Percentiles rank a stretch among this genome's conserved stretches.
phyloP scores from a whole-genome alignment of 73 alveolate genomes.

The Paraurostyla sp. region DNA sequence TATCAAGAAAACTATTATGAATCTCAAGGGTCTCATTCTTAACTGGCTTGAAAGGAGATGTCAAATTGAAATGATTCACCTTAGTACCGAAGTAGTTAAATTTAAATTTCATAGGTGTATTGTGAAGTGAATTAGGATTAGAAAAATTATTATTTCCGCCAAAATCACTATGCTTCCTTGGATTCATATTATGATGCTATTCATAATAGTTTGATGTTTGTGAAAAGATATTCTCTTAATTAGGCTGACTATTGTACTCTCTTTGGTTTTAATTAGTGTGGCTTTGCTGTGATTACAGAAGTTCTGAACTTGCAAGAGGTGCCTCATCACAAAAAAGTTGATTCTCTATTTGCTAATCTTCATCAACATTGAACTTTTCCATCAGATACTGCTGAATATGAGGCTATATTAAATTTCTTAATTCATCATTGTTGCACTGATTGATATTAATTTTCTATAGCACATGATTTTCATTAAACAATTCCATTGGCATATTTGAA shows the following conservation, averaged over 20 bases:
- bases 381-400: neutral
- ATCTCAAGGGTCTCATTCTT: slow-evolving; percentile 12
- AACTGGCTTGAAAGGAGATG: slow-evolving; percentile 21
- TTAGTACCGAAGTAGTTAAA: neutral
- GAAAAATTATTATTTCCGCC: slow-evolving; percentile 13
- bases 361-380: neutral
- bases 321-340: slow-evolving; percentile 29
- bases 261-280: neutral
- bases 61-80: neutral
- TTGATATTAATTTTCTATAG: neutral
- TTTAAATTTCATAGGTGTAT: slow-evolving; percentile 24
- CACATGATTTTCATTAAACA: slow-evolving; percentile 52
- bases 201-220: neutral
- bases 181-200: neutral
- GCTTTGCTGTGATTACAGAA: neutral
- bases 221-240: neutral
- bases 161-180: slow-evolving; percentile 46
- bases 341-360: neutral
- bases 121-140: slow-evolving; percentile 5
- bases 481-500: neutral
- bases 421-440: neutral
- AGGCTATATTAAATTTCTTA: neutral
- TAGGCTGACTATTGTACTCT: neutral
- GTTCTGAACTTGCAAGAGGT: neutral
- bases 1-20: slow-evolving; percentile 9